Evolutionary conservation across 306 rosid species (phyloP).

Genomic region (Sicyos edulis): DNA sequence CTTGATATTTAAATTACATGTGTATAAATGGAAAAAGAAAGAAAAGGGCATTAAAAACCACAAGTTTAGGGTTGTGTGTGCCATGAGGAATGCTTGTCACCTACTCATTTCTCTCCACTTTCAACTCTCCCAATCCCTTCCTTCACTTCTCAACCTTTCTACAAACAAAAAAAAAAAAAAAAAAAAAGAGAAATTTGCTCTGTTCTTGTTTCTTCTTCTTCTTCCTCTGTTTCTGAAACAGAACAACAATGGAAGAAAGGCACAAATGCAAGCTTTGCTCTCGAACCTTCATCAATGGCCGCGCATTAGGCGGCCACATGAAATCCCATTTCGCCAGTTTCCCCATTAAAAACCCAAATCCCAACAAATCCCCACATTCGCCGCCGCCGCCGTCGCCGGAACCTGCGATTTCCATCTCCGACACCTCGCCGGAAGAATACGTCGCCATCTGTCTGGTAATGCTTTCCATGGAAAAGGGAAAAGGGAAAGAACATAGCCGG

Average conservation of each 20-base stretch:
- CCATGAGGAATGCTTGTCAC: slow-evolving; percentile 22
- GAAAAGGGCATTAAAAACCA: slow-evolving; percentile 7
- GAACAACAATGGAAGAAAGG: slow-evolving; percentile 44
- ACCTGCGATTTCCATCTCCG: slow-evolving; percentile 66
- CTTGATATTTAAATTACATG: no score
- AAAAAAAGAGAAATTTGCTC: not conserved
- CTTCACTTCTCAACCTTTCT: slow-evolving; percentile 27
- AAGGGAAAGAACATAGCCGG: slow-evolving; percentile 1
- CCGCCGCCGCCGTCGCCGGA: slow-evolving; percentile 7
- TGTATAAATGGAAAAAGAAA: not conserved
- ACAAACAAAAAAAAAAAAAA: not conserved
- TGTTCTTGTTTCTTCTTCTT: not conserved
- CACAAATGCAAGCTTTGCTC: slow-evolving; percentile 62
- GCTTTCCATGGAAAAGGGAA: slow-evolving; percentile 56
- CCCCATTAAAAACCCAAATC: slow-evolving; percentile 22
- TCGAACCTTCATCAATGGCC: slow-evolving; percentile 70
- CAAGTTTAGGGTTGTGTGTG: slow-evolving; percentile 11
- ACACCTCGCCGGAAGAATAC: slow-evolving; percentile 63
- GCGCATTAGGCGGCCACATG: slow-evolving; percentile 93
- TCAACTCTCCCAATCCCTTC: slow-evolving; percentile 15
- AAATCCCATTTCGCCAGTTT: slow-evolving; percentile 86
- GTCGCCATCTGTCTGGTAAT: slow-evolving; percentile 75
- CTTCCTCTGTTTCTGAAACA: slow-evolving; percentile 4
- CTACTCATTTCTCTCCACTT: slow-evolving; percentile 19
- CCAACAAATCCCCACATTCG: not conserved